Percentiles rank a stretch among this genome's conserved stretches.
Evolutionary conservation across 176 grass and related monocot species (phyloP).

Genomic region (Saccharum officinarum): DNA sequence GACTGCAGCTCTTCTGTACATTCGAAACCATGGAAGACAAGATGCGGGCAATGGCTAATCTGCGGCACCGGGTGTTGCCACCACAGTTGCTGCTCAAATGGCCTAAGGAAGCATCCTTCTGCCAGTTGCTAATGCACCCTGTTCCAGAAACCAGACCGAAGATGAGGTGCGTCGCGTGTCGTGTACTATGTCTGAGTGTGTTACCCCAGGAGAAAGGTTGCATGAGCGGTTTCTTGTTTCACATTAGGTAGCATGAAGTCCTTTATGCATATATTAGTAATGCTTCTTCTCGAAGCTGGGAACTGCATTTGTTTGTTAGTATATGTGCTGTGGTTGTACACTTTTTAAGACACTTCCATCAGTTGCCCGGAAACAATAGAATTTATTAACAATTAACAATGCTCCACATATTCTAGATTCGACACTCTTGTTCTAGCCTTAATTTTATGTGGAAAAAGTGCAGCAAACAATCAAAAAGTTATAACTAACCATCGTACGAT

Average conservation of each 20-base stretch:
- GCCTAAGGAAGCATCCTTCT: slow-evolving; percentile 94
- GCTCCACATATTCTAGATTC: not conserved
- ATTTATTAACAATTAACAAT: not conserved
- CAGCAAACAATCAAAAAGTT: not conserved
- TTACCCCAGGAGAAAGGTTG: not conserved
- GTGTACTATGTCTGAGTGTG: not conserved
- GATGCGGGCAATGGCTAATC: slow-evolving; percentile 78
- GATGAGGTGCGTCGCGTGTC: slow-evolving; percentile 49
- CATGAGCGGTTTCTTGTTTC: not conserved
- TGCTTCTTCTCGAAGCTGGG: slow-evolving; percentile 6
- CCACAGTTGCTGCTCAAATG: slow-evolving; percentile 84
- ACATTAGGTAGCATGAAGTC: not conserved
- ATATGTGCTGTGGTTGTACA: not conserved
- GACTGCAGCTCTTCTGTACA: slow-evolving; percentile 73
- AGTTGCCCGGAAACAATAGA: too few species aligned
- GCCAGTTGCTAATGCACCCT: slow-evolving; percentile 95
- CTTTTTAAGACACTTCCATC: not conserved
- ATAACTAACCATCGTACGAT: not conserved
- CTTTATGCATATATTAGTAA: slow-evolving; percentile 8
- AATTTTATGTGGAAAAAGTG: not conserved
- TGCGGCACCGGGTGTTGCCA: slow-evolving; percentile 78
- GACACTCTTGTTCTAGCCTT: not conserved
- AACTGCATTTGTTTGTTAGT: not conserved
- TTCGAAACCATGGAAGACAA: slow-evolving; percentile 85
- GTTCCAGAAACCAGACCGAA: slow-evolving; percentile 76